These are phyloP conservation scores for Apiotrichum sp. DNA, from an alignment of 1,284 basidiomycete species.

Conservation along the genomic window DNA sequence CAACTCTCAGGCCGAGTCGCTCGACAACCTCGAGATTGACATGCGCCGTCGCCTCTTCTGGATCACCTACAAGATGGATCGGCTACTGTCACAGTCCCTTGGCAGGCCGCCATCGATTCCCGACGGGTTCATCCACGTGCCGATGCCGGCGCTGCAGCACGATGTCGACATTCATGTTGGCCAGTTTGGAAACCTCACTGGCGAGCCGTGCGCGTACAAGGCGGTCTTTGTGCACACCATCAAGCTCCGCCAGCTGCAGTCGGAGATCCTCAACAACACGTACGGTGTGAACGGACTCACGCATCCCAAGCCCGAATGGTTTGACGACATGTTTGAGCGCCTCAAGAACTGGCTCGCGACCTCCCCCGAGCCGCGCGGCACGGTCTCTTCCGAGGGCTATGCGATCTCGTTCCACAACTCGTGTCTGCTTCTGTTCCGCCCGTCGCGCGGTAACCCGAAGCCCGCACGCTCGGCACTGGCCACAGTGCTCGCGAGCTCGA, in stretches of 20 bases:
- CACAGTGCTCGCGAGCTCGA: slow-evolving; percentile 45
- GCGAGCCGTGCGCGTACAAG: slow-evolving; percentile 45
- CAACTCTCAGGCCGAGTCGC: slow-evolving; percentile 36
- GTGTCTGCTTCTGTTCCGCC: slow-evolving; percentile 46
- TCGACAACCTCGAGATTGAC: slow-evolving; percentile 47
- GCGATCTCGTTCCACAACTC: slow-evolving; percentile 49
- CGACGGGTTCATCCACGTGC: slow-evolving; percentile 47
- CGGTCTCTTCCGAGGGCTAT: slow-evolving; percentile 45
- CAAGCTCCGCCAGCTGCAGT: slow-evolving; percentile 46
- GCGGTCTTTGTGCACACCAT: slow-evolving; percentile 44
- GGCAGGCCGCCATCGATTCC: slow-evolving; percentile 47
- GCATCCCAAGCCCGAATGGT: slow-evolving; percentile 43
- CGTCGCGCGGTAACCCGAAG: slow-evolving; percentile 46
- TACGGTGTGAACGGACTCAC: slow-evolving; percentile 39
- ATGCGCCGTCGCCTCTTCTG: slow-evolving; percentile 48
- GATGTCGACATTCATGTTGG: slow-evolving; percentile 42
- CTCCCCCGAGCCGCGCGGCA: slow-evolving; percentile 44
- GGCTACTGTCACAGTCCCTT: slow-evolving; percentile 44
- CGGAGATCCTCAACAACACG: slow-evolving; percentile 44
- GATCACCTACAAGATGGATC: slow-evolving; percentile 48
- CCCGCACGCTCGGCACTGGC: slow-evolving; percentile 42
- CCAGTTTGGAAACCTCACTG: slow-evolving; percentile 31
- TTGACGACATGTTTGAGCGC: slow-evolving; percentile 44
- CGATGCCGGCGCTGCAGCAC: slow-evolving; percentile 39
- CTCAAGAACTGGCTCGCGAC: slow-evolving; percentile 45